A percentile compares a stretch with the other conserved stretches of the same genome.
Evolutionary conservation across 148 eudicot genomes (phyloP).

Genomic region (Chenopodium berlandieri): DNA sequence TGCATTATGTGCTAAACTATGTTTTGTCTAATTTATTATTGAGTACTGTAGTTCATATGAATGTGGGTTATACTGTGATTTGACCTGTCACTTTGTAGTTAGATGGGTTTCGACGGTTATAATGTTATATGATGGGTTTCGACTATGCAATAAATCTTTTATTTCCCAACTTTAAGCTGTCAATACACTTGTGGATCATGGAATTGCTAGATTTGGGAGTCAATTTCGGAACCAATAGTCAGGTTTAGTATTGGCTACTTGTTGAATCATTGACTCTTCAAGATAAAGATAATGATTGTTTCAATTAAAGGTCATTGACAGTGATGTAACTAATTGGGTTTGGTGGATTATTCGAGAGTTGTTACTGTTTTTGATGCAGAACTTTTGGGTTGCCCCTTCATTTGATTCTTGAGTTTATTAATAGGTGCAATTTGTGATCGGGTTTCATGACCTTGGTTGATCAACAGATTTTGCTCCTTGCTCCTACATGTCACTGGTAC

Average conservation of each 20-base stretch:
- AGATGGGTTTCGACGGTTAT: background rate
- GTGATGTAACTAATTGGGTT: constrained; percentile 3
- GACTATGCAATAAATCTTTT: background rate
- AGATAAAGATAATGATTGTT: constrained; percentile 1
- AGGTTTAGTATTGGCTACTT: background rate
- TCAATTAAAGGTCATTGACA: background rate
- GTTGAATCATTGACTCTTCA: background rate
- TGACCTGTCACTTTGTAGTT: background rate
- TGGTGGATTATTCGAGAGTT: background rate
- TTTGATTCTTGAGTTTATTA: background rate
- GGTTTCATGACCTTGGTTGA: background rate
- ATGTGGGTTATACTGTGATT: background rate
- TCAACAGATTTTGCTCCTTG: background rate
- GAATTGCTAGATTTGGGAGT: constrained; percentile 2
- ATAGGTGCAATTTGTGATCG: background rate
- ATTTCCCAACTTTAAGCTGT: background rate
- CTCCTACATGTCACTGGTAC: background rate
- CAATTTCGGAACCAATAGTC: constrained; percentile 1
- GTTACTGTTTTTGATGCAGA: background rate
- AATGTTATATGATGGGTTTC: background rate
- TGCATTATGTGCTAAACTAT: background rate
- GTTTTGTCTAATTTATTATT: background rate
- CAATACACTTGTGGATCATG: background rate
- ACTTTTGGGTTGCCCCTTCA: background rate
- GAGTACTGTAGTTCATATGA: background rate